Evolutionary conservation across 2,329 filamentous ascomycete genomes (phyloP).

Genomic region (Monosporascus sp.): DNA sequence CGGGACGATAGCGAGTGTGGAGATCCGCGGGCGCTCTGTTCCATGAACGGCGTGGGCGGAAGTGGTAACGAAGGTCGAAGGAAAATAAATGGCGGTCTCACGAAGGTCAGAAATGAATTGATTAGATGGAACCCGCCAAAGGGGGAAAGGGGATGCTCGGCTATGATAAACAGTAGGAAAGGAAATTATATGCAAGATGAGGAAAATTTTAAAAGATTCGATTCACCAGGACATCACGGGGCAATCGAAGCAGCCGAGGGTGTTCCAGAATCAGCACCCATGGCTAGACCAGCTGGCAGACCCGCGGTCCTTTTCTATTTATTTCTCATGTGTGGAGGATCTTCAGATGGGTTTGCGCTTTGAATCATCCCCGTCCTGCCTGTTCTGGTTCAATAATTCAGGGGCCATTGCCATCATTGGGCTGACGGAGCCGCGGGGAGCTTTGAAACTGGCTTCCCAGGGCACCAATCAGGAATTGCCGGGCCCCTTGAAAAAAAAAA

Average conservation of each 20-base stretch:
- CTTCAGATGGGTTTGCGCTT: too few relatives aligned
- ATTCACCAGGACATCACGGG: background rate
- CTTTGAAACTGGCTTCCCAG: constrained; percentile 3
- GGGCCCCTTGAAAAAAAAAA: constrained; percentile 7
- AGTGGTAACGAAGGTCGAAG: too few relatives aligned
- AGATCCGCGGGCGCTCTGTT: background rate
- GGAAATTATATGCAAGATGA: background rate
- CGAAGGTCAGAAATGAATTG: background rate
- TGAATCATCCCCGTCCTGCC: background rate
- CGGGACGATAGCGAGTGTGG: background rate
- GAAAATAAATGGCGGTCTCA: background rate
- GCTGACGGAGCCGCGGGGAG: background rate
- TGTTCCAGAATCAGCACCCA: too few relatives aligned
- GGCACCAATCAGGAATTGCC: constrained; percentile 9
- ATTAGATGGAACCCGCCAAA: background rate
- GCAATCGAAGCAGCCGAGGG: background rate
- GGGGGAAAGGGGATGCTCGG: background rate
- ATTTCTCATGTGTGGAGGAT: too few relatives aligned
- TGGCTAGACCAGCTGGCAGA: too few relatives aligned
- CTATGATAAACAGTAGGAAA: background rate
- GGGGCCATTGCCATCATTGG: background rate
- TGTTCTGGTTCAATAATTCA: background rate
- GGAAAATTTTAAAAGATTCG: background rate
- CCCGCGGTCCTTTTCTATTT: too few relatives aligned
- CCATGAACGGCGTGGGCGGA: too few relatives aligned